Conservation (phyloP, 106 monocot genomes). For the Iris macrosiphon region DNA sequence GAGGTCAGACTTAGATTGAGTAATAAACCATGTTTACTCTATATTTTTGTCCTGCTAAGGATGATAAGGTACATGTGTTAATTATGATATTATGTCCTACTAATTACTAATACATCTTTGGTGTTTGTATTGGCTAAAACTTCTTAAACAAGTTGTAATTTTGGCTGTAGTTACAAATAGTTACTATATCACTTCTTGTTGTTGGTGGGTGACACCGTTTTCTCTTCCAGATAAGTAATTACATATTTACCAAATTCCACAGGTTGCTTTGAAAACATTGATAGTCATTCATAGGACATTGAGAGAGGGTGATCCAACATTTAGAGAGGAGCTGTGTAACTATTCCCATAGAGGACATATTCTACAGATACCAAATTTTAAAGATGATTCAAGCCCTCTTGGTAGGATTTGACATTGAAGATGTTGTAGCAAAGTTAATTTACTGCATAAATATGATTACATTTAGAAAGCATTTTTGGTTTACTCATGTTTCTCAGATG, state of each 20-base stretch:
- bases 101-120: background rate
- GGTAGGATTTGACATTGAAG: conserved; percentile 26
- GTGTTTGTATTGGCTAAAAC: background rate
- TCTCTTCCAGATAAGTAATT: conserved; percentile 4
- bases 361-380: conserved; percentile 80
- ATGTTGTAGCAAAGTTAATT: background rate
- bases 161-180: too few species aligned
- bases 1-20: too few species aligned
- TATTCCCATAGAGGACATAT: conserved; percentile 55
- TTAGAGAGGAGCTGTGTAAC: conserved; percentile 69
- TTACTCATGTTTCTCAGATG: background rate
- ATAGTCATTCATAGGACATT: conserved; percentile 81
- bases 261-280: conserved; percentile 90
- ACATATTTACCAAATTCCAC: conserved; percentile 14
- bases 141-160: too few species aligned
- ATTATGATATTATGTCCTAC: background rate
- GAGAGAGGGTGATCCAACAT: conserved; percentile 86
- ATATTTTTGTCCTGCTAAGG: too few species aligned
- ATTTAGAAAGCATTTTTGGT: background rate
- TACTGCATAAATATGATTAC: background rate
- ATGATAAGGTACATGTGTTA: too few species aligned
- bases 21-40: too few species aligned
- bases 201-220: background rate
- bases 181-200: background rate
- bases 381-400: conserved; percentile 86